Evolutionary conservation across 2,329 filamentous ascomycete genomes (phyloP).

Genomic region (Pseudogymnoascus sp.): DNA sequence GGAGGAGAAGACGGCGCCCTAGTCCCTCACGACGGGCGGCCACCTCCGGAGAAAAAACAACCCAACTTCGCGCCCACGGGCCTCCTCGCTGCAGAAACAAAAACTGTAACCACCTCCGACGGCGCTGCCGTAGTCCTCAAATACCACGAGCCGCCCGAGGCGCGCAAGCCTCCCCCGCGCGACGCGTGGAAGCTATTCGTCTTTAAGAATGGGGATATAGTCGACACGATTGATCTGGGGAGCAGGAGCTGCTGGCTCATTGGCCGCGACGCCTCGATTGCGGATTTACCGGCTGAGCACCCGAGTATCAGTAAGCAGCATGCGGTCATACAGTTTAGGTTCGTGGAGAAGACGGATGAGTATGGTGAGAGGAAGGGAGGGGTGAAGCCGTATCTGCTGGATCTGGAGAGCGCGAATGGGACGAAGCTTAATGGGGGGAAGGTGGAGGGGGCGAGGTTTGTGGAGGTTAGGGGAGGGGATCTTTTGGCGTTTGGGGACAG

Average conservation of each 20-base stretch:
- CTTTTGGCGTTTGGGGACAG: conserved; percentile 81
- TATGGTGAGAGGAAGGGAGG: conserved; percentile 73
- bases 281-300: conserved; percentile 78
- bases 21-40: conserved; percentile 30
- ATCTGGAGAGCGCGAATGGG: conserved; percentile 88
- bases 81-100: conserved; percentile 77
- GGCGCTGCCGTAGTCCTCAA: conserved; percentile 75
- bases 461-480: conserved; percentile 83
- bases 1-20: conserved; percentile 13
- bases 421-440: conserved; percentile 70
- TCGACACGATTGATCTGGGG: conserved; percentile 73
- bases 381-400: conserved; percentile 82
- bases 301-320: conserved; percentile 94
- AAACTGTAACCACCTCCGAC: conserved; percentile 60
- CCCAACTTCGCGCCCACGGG: conserved; percentile 80
- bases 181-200: conserved; percentile 85
- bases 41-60: conserved; percentile 65
- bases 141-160: conserved; percentile 91
- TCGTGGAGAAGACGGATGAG: conserved; percentile 74
- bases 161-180: conserved; percentile 71
- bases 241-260: conserved; percentile 82
- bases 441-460: conserved; percentile 66
- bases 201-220: conserved; percentile 73
- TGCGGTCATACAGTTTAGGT: conserved; percentile 86
- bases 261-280: conserved; percentile 70